Percentiles rank a stretch among this genome's conserved stretches.
These are phyloP conservation scores for Ambrosiella cleistominuta DNA, from an alignment of 2,329 filamentous ascomycete genomes.

Conservation along the genomic window DNA sequence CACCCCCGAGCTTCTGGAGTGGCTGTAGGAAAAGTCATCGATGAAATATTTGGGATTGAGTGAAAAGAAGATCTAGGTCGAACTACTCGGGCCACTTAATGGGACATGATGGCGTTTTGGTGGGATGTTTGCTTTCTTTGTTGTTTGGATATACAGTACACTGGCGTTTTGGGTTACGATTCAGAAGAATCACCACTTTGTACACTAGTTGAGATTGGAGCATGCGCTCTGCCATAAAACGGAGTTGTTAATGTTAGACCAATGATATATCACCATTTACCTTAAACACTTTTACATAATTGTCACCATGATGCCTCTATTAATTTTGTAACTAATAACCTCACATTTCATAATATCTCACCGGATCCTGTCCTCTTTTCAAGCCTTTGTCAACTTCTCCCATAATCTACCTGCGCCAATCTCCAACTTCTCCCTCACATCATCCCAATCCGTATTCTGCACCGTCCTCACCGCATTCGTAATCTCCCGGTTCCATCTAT, in stretches of 20 bases:
- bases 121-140: conserved; percentile 1
- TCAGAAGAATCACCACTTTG: conserved; percentile 7
- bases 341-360: background rate
- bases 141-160: conserved; percentile 4
- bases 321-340: no score
- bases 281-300: background rate
- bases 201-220: background rate
- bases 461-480: conserved; percentile 47
- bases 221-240: background rate
- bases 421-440: conserved; percentile 42
- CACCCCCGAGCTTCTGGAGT: conserved; percentile 60
- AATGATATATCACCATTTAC: background rate
- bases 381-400: background rate
- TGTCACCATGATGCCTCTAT: background rate
- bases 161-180: conserved; percentile 2
- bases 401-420: conserved; percentile 15
- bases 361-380: background rate
- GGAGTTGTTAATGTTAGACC: background rate
- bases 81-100: no score
- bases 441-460: conserved; percentile 48
- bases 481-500: conserved; percentile 61
- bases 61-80: background rate
- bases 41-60: background rate
- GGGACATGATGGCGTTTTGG: background rate
- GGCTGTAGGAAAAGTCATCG: conserved; percentile 24